Percentiles rank a stretch among this genome's conserved stretches.
These are phyloP conservation scores for Phytophthora uliginosa DNA, from an alignment of 352 stramenopile species.

Conservation along the genomic window DNA sequence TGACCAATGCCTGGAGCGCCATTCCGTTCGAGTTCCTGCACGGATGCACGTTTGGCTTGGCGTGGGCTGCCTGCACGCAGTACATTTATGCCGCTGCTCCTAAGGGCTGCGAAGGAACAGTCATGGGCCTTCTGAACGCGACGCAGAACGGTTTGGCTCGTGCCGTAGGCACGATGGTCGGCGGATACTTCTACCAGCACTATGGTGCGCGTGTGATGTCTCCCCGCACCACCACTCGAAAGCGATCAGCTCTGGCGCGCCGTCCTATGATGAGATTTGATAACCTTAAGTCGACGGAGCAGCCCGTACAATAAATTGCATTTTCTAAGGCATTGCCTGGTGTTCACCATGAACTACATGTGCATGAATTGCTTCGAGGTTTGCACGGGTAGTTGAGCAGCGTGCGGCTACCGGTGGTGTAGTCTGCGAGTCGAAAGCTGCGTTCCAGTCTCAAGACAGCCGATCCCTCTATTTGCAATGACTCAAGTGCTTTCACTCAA, in stretches of 20 bases:
- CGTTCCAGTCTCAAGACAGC: too few relatives aligned
- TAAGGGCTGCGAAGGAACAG: conserved; percentile 56
- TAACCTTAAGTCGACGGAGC: conserved; percentile 11
- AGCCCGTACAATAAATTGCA: conserved; percentile 23
- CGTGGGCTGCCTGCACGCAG: conserved; percentile 65
- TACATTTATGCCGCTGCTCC: conserved; percentile 62
- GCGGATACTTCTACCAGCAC: conserved; percentile 69
- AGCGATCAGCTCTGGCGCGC: conserved; percentile 36
- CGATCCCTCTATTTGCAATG: too few relatives aligned
- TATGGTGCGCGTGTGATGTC: conserved; percentile 65
- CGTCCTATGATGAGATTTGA: conserved; percentile 43
- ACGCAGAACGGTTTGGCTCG: conserved; percentile 67
- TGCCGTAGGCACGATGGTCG: conserved; percentile 59
- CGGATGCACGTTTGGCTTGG: conserved; percentile 59
- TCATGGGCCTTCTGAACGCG: conserved; percentile 68
- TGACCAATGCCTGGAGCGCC: conserved; percentile 68
- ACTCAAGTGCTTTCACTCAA: too few relatives aligned
- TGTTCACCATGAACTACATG: background rate
- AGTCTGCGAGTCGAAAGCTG: too few relatives aligned
- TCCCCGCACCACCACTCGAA: conserved; percentile 60
- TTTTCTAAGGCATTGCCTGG: background rate
- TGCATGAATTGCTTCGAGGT: too few relatives aligned
- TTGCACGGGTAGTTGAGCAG: too few relatives aligned
- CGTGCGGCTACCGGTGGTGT: too few relatives aligned
- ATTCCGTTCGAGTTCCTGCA: conserved; percentile 73